These are phyloP conservation scores for Dunaliella salina DNA, from an alignment of 163 green algal genomes.

Conservation along the genomic window DNA sequence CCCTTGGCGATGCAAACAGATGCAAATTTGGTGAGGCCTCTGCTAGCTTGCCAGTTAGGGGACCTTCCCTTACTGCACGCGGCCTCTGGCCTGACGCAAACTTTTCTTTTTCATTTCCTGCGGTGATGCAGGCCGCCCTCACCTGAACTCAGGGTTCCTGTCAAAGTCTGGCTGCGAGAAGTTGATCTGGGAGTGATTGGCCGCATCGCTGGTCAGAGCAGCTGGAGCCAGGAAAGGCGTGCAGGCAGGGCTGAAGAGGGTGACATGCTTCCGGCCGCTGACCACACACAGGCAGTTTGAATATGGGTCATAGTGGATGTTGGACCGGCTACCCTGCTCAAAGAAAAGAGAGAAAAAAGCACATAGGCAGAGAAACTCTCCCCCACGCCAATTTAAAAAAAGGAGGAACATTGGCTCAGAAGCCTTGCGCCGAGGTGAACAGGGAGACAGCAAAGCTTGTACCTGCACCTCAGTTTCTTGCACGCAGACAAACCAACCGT, in stretches of 20 bases:
- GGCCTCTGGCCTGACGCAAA: too few species aligned
- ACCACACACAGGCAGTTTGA: slow-evolving; percentile 64
- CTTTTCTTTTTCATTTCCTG: too few species aligned
- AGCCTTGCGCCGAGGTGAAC: background rate
- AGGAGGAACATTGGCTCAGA: slow-evolving; percentile 25
- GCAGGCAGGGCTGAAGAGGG: slow-evolving; percentile 37
- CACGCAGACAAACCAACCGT: too few species aligned
- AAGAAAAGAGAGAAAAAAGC: background rate
- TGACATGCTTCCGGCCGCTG: slow-evolving; percentile 53
- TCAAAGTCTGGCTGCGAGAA: slow-evolving; percentile 37
- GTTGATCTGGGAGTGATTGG: slow-evolving; percentile 59
- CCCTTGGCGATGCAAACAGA: too few species aligned
- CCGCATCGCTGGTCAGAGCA: slow-evolving; percentile 40
- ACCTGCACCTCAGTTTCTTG: too few species aligned
- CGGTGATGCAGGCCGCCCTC: background rate
- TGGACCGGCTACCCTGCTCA: background rate
- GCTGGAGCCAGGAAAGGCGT: slow-evolving; percentile 37
- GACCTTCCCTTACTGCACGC: too few species aligned
- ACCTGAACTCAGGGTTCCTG: slow-evolving; percentile 46
- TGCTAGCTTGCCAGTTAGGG: too few species aligned
- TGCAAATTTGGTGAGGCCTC: too few species aligned
- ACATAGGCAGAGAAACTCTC: background rate
- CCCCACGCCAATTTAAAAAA: background rate
- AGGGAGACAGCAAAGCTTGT: background rate
- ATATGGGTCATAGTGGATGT: slow-evolving; percentile 66